Evolutionary conservation across 1,284 basidiomycete genomes (phyloP).

Genomic region (Fomitopsis betulina): DNA sequence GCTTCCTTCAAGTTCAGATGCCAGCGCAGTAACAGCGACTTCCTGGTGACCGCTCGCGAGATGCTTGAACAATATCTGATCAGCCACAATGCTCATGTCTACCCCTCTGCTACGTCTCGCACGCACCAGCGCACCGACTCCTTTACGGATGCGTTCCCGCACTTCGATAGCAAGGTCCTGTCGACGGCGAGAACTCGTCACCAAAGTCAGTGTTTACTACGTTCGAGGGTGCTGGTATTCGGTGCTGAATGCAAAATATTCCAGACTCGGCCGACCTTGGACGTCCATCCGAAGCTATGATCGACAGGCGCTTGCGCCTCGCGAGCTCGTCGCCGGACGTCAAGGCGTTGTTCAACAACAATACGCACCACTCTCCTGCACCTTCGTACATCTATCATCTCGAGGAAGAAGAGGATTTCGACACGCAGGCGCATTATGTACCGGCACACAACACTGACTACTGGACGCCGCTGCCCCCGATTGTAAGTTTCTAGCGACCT

Average conservation of each 20-base stretch:
- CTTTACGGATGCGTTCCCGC: conserved; percentile 92
- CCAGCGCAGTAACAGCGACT: conserved; percentile 92
- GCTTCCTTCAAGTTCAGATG: conserved; percentile 95
- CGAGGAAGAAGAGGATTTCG: conserved; percentile 55
- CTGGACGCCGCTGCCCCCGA: conserved; percentile 74
- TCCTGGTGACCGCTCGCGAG: conserved; percentile 85
- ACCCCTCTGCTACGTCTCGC: conserved; percentile 67
- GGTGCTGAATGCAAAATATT: neutral
- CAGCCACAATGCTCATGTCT: conserved; percentile 78
- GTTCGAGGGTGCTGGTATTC: neutral
- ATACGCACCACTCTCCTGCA: conserved; percentile 33
- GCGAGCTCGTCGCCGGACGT: conserved; percentile 91
- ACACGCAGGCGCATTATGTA: conserved; percentile 51
- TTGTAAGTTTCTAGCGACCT: conserved; percentile 40
- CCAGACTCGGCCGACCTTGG: conserved; percentile 74
- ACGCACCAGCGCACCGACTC: conserved; percentile 85
- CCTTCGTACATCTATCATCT: conserved; percentile 71
- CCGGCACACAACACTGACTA: conserved; percentile 52
- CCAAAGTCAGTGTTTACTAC: conserved; percentile 30
- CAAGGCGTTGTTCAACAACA: conserved; percentile 86
- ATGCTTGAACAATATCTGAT: conserved; percentile 91
- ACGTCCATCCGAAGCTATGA: conserved; percentile 60
- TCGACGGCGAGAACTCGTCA: conserved; percentile 72
- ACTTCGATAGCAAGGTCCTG: conserved; percentile 94
- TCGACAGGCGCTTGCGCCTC: conserved; percentile 74